Base-by-base conservation (phyloP, 108 stramenopile species). In the Cylindrotheca fusiformis region DNA sequence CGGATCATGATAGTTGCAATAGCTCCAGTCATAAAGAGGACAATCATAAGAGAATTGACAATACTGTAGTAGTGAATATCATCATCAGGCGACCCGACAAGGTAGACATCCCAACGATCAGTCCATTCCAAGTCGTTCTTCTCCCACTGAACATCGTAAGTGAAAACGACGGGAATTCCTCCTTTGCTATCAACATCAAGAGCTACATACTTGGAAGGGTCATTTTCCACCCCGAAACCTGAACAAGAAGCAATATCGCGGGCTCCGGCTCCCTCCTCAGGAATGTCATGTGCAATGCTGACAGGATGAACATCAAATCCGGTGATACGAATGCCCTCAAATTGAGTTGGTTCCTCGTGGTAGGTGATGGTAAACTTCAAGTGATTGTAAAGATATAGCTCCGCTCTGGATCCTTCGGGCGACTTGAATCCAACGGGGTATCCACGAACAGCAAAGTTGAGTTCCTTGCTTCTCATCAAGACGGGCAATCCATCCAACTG, bases 61-160 rank as follows among this genome's bases (percentile, higher is more conserved):
- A 99, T 98, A 57, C 93, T 83, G 85, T 98, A 99, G 95, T 96
- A 97, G 75, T 99, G 99, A 56, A 99, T 90, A 63, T 98, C 96
- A 76, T 95, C 97, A 67, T 97, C 94, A 25, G 93, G 89, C 20
- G 76, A 65, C 33, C 91, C 95, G 52, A 89, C 86, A 32, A 99
- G 69, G 82, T 98, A 99, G 23, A 99, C 83, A 75, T 99, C 99
- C 99, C 99, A 99, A 50, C 99, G 95, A 65, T 94, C 90, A 20
- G 97, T 84, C 98, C 99, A 99, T 8, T 83, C 79, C 66, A 94
- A 82, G 27, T 80, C 77, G 58, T 73, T 79, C 50, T 83, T 47
- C 48, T 84, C 71, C 97, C 97, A 99, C 4, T 78, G 47, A n/a
- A 99, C 95, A 72, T 98, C 98, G 57, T 97, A 98, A 54, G 90